Base-by-base conservation (phyloP, 805 yeast species). In the Candida tallmaniae region DNA sequence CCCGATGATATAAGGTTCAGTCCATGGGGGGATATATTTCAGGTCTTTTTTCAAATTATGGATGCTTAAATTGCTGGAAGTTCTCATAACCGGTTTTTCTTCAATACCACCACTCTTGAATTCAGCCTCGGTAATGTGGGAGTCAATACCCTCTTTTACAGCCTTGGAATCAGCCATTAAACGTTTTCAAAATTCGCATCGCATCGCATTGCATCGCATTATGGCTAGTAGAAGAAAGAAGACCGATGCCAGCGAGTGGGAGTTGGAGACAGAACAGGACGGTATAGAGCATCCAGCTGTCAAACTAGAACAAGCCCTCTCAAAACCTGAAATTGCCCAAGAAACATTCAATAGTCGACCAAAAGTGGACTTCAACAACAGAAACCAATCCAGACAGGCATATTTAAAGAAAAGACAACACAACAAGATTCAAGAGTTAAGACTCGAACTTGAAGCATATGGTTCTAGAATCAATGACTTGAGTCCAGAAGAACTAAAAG, bases 1-100 rank as follows among this genome's bases (percentile, higher is more conserved):
- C 0, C 82, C 81, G 25, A 68, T 75, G 6, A 60, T 72, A 18
- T 62, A 68, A 10, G 64, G 66, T 60, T 45, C 66, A 40, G 52
- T 59, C 76, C 54, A 68, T 27, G 65, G 70, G 16, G 64, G 74
- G 33, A 62, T 59, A 39, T 61, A 61, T 10, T 52, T 50, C 10
- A 44, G 19, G 9, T 14, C 23, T 5, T 27, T 32, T 4, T 23
- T 28, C 14, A 36, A 29, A 14, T 27, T 27, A 20, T 36, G 40
- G 9, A 32, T 19, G 9, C 9, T 17, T 27, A 10, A 14, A 14
- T 6, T n/a, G 17, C 19, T 27, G 12, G 13, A 6, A 8, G 19
- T 8, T 16, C 23, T 15, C 5, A 28, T 28, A 28, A 28, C 16
- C 10, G 31, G 18, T 11, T 20, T 14, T 11, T 28, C 29, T 5